Base-by-base conservation (phyloP, 768 basidiomycete genomes). In the Trichaptum fuscoviolaceum region DNA sequence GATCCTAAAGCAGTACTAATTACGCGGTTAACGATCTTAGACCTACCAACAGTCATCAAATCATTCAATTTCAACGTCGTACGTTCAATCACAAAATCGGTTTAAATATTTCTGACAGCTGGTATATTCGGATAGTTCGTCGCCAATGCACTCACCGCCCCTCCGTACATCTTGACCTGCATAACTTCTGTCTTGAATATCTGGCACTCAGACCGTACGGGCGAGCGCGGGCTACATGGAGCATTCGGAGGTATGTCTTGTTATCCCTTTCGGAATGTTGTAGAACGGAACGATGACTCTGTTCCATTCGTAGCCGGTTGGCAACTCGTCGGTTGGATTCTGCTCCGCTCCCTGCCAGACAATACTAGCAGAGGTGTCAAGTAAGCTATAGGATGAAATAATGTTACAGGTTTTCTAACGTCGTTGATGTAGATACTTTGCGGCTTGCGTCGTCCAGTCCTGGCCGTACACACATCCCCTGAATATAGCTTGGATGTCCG, bases 401-500 rank as follows among this genome's bases (percentile, higher is more conserved):
- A 15, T 20, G 12, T 52, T 2, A 12, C 20, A 52, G 42, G 42
- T 15, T 52, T 20, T 52, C 15, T 6, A 12, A 6, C 42, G 15
- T 52, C 15, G 15, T 61, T 34, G 23, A 3, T 61, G 3, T 15
- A 61, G 59, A 61, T 61, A 61, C 30, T 61, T 61, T 23, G 59
- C 59, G 3, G 59, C 59, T 25, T 61, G 59, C 23, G 25, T 61
- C 59, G 30, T 61, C 30, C 59, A 61, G 59, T 61, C 59, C 23
- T 61, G 59, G 59, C 59, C 59, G 23, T 61, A 61, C 23, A 61
- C 59, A 1, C 59, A 61, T 34, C 59, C 59, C 9, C 18, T 61
- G 25, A 61, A 61, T 34, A 61, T 61, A 12, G 59, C 59, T 34
- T 61, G 59, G 59, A 61, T 61, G 59, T 61, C 59, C 23, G 59